Percentiles rank a stretch among this genome's conserved stretches.
These are phyloP conservation scores for Senna siamea DNA, from an alignment of 306 rosid genomes.

Conservation along the genomic window DNA sequence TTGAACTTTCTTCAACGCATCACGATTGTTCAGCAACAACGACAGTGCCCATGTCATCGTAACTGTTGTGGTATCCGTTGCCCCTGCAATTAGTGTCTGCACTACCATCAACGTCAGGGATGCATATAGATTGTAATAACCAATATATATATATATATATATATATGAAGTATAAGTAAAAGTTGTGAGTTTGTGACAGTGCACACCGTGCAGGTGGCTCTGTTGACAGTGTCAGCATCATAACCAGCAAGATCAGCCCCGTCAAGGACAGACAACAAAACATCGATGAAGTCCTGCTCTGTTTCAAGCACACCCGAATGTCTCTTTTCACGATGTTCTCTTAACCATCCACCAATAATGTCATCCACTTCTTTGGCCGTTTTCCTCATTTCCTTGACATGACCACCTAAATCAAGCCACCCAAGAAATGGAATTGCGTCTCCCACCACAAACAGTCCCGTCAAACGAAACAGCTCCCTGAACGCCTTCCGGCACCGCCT, in stretches of 20 bases:
- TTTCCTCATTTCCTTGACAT: constrained; percentile 47
- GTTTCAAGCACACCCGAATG: background rate
- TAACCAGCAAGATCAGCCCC: constrained; percentile 34
- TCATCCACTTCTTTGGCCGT: constrained; percentile 42
- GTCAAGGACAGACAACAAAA: constrained; percentile 28
- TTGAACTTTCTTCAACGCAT: constrained; percentile 41
- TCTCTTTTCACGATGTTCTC: constrained; percentile 49
- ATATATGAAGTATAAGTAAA: no score
- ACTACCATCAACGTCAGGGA: no score
- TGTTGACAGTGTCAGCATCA: constrained; percentile 48
- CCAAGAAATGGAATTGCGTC: constrained; percentile 51
- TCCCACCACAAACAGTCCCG: constrained; percentile 40
- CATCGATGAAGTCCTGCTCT: constrained; percentile 53
- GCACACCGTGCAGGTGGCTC: constrained; percentile 59
- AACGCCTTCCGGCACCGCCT: constrained; percentile 21
- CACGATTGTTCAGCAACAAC: constrained; percentile 32
- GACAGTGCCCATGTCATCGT: constrained; percentile 42
- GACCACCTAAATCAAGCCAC: constrained; percentile 63
- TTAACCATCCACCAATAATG: constrained; percentile 43
- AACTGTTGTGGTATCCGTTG: constrained; percentile 53
- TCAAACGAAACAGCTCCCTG: constrained; percentile 35
- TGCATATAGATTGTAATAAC: no score
- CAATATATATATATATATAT: no score
- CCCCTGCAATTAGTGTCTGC: constrained; percentile 52
- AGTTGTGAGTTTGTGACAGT: no score